Conservation (phyloP, 208 protist species). For the Acanthamoeba healyi region DNA sequence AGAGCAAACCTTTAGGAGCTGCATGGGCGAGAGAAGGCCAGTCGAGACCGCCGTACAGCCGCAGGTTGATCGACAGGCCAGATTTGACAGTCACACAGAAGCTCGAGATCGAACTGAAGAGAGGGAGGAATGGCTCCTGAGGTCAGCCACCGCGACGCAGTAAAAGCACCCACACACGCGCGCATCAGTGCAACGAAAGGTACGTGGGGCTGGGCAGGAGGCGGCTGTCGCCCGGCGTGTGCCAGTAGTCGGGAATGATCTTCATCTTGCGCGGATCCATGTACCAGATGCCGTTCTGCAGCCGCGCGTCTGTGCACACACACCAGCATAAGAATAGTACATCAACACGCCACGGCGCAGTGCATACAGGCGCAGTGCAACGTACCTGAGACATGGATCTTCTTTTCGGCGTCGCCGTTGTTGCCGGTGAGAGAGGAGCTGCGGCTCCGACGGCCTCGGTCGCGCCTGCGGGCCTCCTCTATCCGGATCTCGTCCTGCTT, state of each 20-base stretch:
- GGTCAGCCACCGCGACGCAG: no score
- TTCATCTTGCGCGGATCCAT: constrained; percentile 3
- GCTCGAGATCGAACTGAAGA: neutral
- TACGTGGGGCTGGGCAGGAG: neutral
- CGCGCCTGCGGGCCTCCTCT: constrained; percentile 7
- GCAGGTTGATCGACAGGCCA: neutral
- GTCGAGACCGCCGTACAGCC: neutral
- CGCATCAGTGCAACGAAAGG: no score
- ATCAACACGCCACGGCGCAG: no score
- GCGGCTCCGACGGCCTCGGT: neutral
- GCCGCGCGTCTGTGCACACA: neutral
- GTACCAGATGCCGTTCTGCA: constrained; percentile 2
- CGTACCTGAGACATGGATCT: constrained; percentile 8
- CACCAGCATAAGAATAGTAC: no score
- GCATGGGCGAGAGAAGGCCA: neutral
- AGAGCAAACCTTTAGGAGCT: neutral
- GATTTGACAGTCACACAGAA: neutral
- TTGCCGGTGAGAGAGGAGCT: constrained; percentile 7
- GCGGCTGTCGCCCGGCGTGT: constrained; percentile 15
- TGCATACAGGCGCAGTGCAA: neutral
- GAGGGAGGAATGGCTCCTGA: no score
- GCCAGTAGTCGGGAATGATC: constrained; percentile 30
- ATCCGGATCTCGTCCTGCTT: constrained; percentile 39
- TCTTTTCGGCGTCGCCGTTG: constrained; percentile 12
- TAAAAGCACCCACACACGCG: no score